Conservation (phyloP, 2,329 filamentous ascomycete species). For the Conoideocrella luteorostrata region DNA sequence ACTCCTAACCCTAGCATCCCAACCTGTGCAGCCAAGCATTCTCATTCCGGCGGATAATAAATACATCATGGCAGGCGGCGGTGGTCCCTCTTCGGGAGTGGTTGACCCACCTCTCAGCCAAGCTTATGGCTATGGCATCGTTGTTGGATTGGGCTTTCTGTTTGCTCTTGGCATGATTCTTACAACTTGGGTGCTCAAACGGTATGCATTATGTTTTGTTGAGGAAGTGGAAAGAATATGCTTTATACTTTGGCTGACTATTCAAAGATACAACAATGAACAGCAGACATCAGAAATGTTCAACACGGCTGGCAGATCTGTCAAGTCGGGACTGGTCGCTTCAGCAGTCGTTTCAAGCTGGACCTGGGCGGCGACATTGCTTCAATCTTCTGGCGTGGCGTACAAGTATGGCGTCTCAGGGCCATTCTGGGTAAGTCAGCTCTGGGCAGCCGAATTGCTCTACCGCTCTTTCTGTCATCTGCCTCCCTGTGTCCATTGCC, state of each 20-base stretch:
- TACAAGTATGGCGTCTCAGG: slow-evolving; percentile 68
- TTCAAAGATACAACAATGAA: slow-evolving; percentile 38
- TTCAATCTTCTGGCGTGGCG: slow-evolving; percentile 73
- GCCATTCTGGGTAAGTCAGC: slow-evolving; percentile 35
- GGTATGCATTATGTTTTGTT: slow-evolving; percentile 26
- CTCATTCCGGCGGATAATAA: not conserved
- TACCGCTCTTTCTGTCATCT: not conserved
- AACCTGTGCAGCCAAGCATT: not conserved
- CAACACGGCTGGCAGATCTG: slow-evolving; percentile 76
- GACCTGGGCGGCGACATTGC: slow-evolving; percentile 83
- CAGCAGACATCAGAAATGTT: slow-evolving; percentile 90
- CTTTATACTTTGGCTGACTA: not conserved
- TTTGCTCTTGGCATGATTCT: slow-evolving; percentile 72
- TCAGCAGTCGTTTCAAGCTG: slow-evolving; percentile 84
- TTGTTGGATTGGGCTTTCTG: slow-evolving; percentile 66
- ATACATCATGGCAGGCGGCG: not conserved
- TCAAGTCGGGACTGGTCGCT: slow-evolving; percentile 82
- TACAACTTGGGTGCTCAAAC: slow-evolving; percentile 61
- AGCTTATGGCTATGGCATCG: slow-evolving; percentile 70
- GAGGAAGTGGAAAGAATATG: not conserved
- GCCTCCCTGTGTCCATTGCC: not conserved
- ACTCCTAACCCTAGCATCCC: no score
- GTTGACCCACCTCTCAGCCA: slow-evolving; percentile 38
- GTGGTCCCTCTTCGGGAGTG: not conserved
- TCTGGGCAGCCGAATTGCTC: not conserved